A percentile compares a stretch with the other conserved stretches of the same genome.
Conservation (phyloP, 352 stramenopile species). For the Phytophthora podocarpi region DNA sequence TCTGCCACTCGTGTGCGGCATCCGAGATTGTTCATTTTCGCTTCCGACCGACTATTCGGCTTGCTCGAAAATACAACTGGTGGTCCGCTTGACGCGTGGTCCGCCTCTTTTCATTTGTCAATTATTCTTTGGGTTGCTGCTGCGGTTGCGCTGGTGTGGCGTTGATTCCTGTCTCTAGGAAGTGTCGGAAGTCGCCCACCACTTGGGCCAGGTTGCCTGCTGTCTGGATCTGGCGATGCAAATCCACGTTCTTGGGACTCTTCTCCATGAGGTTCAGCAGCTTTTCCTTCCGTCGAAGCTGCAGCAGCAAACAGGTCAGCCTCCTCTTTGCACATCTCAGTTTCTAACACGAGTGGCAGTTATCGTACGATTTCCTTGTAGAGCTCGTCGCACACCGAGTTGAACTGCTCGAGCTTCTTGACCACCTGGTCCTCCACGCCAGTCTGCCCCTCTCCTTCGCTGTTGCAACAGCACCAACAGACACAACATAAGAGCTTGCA, state of each 20-base stretch:
- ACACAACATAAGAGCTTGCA: background rate
- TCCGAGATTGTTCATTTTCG: constrained; percentile 37
- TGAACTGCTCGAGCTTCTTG: constrained; percentile 89
- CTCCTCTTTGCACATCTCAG: background rate
- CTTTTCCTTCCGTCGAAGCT: constrained; percentile 85
- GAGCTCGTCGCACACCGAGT: constrained; percentile 87
- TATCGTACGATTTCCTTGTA: constrained; percentile 86
- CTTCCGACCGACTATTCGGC: constrained; percentile 5
- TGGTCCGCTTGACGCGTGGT: constrained; percentile 11
- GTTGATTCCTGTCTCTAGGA: constrained; percentile 71
- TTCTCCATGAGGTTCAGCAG: constrained; percentile 88
- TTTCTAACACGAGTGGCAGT: background rate
- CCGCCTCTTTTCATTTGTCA: constrained; percentile 29
- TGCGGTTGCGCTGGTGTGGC: constrained; percentile 29
- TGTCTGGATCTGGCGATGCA: constrained; percentile 88
- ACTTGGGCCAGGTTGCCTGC: constrained; percentile 84
- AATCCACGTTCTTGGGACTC: constrained; percentile 79
- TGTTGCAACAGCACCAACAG: constrained; percentile 12
- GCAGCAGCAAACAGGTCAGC: constrained; percentile 21
- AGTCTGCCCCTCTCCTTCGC: constrained; percentile 40
- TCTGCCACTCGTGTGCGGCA: constrained; percentile 17
- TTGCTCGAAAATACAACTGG: constrained; percentile 41
- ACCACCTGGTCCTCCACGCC: constrained; percentile 77
- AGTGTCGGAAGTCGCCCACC: constrained; percentile 82
- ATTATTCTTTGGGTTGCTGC: constrained; percentile 37